Evolutionary conservation across 2,329 filamentous ascomycete species (phyloP).

Genomic region (Echinosphaeria canescens): DNA sequence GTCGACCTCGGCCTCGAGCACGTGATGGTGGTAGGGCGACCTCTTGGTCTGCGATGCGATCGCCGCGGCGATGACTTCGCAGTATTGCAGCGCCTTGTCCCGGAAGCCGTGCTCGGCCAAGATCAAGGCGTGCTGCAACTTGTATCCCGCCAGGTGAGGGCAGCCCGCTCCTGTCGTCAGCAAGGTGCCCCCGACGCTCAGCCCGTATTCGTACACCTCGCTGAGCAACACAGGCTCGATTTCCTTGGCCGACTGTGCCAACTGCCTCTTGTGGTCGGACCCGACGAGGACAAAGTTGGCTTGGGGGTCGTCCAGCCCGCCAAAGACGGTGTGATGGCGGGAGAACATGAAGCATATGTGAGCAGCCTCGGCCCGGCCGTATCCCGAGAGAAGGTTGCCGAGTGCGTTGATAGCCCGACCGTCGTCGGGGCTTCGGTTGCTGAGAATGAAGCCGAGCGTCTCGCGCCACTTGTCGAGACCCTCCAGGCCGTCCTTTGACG

Average conservation of each 20-base stretch:
- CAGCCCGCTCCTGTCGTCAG: no score
- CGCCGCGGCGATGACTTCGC: conserved; percentile 56
- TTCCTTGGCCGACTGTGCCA: conserved; percentile 55
- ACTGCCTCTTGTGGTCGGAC: conserved; percentile 53
- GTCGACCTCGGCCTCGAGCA: conserved; percentile 56
- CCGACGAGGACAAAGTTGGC: conserved; percentile 69
- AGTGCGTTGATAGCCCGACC: conserved; percentile 56
- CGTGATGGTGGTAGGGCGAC: conserved; percentile 67
- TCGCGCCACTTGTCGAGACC: conserved; percentile 91
- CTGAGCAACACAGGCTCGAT: conserved; percentile 80
- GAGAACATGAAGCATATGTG: conserved; percentile 91
- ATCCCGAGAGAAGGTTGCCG: conserved; percentile 63
- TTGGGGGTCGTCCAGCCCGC: conserved; percentile 62
- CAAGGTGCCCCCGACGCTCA: conserved; percentile 30
- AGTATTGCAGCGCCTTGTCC: conserved; percentile 76
- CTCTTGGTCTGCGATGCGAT: conserved; percentile 65
- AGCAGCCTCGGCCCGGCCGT: conserved; percentile 76
- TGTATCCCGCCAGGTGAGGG: conserved; percentile 78
- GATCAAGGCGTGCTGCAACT: conserved; percentile 67
- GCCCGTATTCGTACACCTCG: conserved; percentile 83
- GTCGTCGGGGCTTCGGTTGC: conserved; percentile 72
- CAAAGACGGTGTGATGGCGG: conserved; percentile 45
- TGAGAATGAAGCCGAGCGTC: conserved; percentile 65
- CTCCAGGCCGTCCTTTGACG: conserved; percentile 52
- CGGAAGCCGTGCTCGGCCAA: conserved; percentile 69